These are phyloP conservation scores for Hibiscus mutabilis DNA, from an alignment of 345 rosid species.

Conservation along the genomic window DNA sequence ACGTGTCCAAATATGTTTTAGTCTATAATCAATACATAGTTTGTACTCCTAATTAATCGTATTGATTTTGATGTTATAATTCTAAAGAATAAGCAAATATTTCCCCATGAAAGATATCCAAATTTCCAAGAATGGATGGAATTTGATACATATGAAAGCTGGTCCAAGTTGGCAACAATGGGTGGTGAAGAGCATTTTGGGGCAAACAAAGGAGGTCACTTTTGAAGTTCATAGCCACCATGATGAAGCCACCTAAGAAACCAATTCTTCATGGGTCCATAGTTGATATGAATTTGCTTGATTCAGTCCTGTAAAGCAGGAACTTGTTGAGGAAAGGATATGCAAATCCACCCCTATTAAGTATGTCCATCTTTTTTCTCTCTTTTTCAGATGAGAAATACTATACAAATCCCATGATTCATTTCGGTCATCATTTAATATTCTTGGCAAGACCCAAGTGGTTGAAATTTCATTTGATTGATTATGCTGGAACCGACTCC, in stretches of 20 bases:
- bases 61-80: too few species aligned
- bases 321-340: slow-evolving; percentile 13
- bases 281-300: slow-evolving; percentile 8
- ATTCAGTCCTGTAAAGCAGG: slow-evolving; percentile 12
- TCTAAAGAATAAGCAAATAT: too few species aligned
- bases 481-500: too few species aligned
- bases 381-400: not conserved
- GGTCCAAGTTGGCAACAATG: slow-evolving; percentile 4
- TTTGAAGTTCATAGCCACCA: slow-evolving; percentile 7
- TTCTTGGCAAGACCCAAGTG: not conserved
- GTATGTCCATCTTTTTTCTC: not conserved
- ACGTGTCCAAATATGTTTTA: too few species aligned
- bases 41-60: too few species aligned
- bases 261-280: slow-evolving; percentile 31
- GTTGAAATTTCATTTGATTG: not conserved
- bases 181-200: slow-evolving; percentile 18
- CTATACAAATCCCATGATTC: not conserved
- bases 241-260: slow-evolving; percentile 14
- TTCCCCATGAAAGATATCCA: not conserved
- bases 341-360: slow-evolving; percentile 11
- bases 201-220: slow-evolving; percentile 16
- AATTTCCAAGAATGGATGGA: not conserved
- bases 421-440: not conserved
- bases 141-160: slow-evolving; percentile 14
- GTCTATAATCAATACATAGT: too few species aligned